These are phyloP conservation scores for Aspergillus sclerotioniger DNA, from an alignment of 495 filamentous ascomycete genomes.

Conservation along the genomic window DNA sequence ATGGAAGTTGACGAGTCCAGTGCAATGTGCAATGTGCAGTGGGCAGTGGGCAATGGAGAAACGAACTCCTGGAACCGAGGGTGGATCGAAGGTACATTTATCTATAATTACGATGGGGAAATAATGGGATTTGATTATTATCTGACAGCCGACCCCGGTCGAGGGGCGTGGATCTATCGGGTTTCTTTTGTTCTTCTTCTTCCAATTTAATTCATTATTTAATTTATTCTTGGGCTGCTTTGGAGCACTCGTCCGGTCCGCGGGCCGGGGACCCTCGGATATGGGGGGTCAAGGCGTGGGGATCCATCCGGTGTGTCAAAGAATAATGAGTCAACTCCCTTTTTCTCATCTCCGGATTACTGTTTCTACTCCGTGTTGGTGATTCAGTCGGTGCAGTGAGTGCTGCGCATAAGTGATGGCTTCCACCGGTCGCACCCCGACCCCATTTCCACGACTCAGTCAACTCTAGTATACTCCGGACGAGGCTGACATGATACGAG, in stretches of 20 bases:
- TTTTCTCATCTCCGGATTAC: no score
- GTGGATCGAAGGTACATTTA: not conserved
- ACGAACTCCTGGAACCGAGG: not conserved
- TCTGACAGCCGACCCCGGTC: conserved; percentile 16
- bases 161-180: conserved; percentile 23
- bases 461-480: no score
- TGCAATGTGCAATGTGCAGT: no score
- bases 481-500: not conserved
- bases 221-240: not conserved
- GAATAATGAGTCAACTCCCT: conserved; percentile 11
- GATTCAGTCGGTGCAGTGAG: no score
- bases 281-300: conserved; percentile 17
- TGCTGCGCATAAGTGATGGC: no score
- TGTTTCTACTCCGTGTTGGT: no score
- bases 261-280: conserved; percentile 28
- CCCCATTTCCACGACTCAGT: no score
- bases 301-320: conserved; percentile 21
- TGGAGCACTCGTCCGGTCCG: conserved; percentile 17
- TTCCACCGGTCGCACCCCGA: no score
- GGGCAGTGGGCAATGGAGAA: no score
- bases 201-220: conserved; percentile 11
- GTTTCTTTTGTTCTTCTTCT: conserved; percentile 18
- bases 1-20: conserved; percentile 15
- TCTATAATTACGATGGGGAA: no score
- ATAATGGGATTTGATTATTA: not conserved